A percentile compares a stretch with the other conserved stretches of the same genome.
phyloP scores from a whole-genome alignment of 2,329 filamentous ascomycete genomes.

The Balansia obtecta region DNA sequence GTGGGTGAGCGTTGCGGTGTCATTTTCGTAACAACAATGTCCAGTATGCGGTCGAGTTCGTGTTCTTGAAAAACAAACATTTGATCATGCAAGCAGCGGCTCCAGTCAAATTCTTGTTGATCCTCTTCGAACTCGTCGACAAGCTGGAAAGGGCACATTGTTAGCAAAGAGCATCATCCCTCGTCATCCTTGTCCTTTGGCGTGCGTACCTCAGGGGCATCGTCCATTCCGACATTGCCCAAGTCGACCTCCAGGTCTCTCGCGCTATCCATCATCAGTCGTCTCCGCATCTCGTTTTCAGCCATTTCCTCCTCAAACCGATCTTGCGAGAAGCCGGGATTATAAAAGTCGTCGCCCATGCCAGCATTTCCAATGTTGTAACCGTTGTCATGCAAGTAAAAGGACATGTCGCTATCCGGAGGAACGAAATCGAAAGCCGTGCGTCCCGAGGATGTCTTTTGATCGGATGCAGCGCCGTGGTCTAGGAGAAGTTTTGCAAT shows the following conservation, averaged over 20 bases:
- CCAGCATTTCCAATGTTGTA: constrained; percentile 78
- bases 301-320: constrained; percentile 95
- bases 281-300: constrained; percentile 85
- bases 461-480: constrained; percentile 86
- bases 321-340: constrained; percentile 80
- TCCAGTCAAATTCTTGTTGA: constrained; percentile 91
- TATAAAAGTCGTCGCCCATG: constrained; percentile 84
- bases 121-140: constrained; percentile 78
- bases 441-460: constrained; percentile 85
- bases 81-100: constrained; percentile 85
- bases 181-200: background rate
- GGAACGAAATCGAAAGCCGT: constrained; percentile 94
- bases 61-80: constrained; percentile 99
- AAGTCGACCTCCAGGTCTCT: constrained; percentile 93
- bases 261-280: constrained; percentile 99
- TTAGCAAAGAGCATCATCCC: constrained; percentile 12
- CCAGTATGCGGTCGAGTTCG: constrained; percentile 81
- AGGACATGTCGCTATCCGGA: constrained; percentile 91
- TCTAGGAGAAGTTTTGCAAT: constrained; percentile 90
- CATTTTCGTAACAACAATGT: constrained; percentile 97
- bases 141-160: constrained; percentile 28
- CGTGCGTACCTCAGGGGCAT: constrained; percentile 69
- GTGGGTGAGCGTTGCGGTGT: constrained; percentile 86
- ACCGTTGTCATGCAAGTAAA: constrained; percentile 87
- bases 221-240: constrained; percentile 89